A percentile compares a stretch with the other conserved stretches of the same genome.
Conservation (phyloP, 2,329 filamentous ascomycete genomes). For the Pestalotiopsis fici region DNA sequence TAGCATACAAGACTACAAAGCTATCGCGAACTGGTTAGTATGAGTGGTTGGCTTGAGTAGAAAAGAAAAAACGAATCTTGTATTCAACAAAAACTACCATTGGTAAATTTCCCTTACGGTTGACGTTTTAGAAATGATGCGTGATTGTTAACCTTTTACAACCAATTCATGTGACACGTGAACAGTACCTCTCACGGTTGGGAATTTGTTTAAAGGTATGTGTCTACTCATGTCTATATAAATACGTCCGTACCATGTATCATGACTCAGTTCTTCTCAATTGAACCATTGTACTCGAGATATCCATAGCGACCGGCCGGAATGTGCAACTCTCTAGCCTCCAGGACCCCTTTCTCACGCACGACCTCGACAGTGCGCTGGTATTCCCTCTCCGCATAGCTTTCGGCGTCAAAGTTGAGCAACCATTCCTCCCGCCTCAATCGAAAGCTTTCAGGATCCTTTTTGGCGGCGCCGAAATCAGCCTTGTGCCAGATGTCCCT, state of each 20-base stretch:
- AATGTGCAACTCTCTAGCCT: conserved; percentile 23
- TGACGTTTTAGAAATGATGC: too few relatives aligned
- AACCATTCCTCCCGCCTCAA: conserved; percentile 49
- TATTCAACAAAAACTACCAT: too few relatives aligned
- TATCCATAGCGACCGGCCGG: conserved; percentile 27
- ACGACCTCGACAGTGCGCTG: conserved; percentile 23
- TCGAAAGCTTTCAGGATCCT: conserved; percentile 43
- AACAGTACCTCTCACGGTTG: too few relatives aligned
- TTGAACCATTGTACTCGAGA: conserved; percentile 20
- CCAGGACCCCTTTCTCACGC: conserved; percentile 17
- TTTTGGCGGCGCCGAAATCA: conserved; percentile 46
- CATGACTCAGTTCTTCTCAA: not conserved
- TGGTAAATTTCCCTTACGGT: too few relatives aligned
- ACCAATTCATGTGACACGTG: too few relatives aligned
- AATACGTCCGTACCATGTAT: not conserved
- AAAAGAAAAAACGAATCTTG: too few relatives aligned
- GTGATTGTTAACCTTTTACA: too few relatives aligned
- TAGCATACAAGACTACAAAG: not conserved
- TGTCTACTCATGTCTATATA: not conserved
- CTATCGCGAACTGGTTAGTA: not conserved
- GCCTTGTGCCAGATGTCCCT: conserved; percentile 54
- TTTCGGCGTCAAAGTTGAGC: conserved; percentile 49
- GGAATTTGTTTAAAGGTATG: too few relatives aligned
- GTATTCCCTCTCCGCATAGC: conserved; percentile 42
- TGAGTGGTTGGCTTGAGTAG: too few relatives aligned